Percentiles rank a stretch among this genome's conserved stretches.
Conservation (phyloP, 331 rosid species). For the Dryas integrifolia region DNA sequence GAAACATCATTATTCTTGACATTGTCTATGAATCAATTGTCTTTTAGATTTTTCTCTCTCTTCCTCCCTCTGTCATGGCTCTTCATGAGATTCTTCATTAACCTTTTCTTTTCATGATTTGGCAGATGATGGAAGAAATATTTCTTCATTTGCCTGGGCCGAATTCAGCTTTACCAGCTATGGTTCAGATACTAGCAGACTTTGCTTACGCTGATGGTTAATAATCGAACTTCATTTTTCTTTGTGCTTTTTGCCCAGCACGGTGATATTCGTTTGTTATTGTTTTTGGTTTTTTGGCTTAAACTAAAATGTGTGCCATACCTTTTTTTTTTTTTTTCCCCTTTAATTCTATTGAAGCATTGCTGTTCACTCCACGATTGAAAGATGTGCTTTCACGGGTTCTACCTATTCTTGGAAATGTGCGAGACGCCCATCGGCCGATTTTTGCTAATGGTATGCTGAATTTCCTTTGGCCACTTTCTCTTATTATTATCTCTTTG, state of each 20-base stretch:
- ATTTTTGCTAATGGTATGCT: conserved; percentile 86
- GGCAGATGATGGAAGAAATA: conserved; percentile 96
- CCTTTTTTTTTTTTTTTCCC: conserved; percentile 19
- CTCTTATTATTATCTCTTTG: conserved; percentile 9
- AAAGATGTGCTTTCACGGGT: conserved; percentile 93
- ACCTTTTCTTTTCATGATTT: conserved; percentile 34
- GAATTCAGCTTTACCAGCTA: conserved; percentile 74
- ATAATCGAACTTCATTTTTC: conserved; percentile 28
- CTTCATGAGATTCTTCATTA: neutral
- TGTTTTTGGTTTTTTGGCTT: conserved; percentile 16
- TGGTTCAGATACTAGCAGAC: conserved; percentile 97
- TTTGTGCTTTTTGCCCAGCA: conserved; percentile 16
- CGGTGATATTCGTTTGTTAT: neutral
- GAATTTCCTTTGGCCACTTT: conserved; percentile 26
- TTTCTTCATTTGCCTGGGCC: conserved; percentile 81
- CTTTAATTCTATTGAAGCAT: conserved; percentile 47
- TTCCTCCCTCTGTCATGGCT: neutral
- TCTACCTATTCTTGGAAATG: conserved; percentile 93
- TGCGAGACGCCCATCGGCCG: conserved; percentile 77
- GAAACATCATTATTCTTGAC: neutral
- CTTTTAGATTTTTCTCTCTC: neutral
- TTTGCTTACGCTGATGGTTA: conserved; percentile 83
- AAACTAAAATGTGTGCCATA: conserved; percentile 30
- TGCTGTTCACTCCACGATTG: conserved; percentile 84
- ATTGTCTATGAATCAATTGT: neutral